Base-by-base conservation (phyloP, 2,329 filamentous ascomycete species). In the Knoxdaviesia capensis region DNA sequence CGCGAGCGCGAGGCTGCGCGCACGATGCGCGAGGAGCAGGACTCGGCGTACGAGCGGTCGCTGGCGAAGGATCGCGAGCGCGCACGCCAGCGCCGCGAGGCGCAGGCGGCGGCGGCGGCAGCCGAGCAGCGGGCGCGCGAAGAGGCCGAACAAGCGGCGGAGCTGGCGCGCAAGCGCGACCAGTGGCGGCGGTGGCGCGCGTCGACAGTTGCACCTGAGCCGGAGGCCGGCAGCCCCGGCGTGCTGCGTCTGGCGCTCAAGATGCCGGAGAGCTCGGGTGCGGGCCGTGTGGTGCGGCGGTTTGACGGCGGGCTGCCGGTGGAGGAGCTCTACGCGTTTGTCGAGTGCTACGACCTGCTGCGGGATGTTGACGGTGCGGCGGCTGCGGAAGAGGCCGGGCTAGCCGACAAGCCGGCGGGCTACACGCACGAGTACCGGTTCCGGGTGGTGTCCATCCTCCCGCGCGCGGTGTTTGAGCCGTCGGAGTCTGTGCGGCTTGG, bases 251-350 rank as follows among this genome's bases (percentile, higher is more conserved):
- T 79, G 31, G 74, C 73, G 4, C 59, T 79, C 36, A 77, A 74
- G 60, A 70, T 79, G 68, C 72, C 74, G 6, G 64, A 68, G 48
- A 56, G 56, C 31, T 60, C 59, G 0, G 78, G 72, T 5, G 80
- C 74, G 1, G 80, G 84, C 40, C 70, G 87, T 36, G 71, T 94
- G 2, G 72, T 93, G 43, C 71, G 88, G 36, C 73, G 72, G 40
- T 96, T 98, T 55, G 58, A 65, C 0, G 64, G 69, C 1, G 65
- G 74, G n/a, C 74, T 81, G 0, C 67, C 71, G 2, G 64, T 96
- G 34, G 88, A 96, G 55, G 86, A 94, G 52, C 62, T 98, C 5
- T 96, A 96, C 57, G 90, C 88, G 0, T 94, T 93, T 60, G 86
- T 96, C 3, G 90, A 98, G 54, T 96, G 88, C 60, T 79, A 86